phyloP scores from a whole-genome alignment of 176 grass and related monocot species.

The Leersia perrieri region DNA sequence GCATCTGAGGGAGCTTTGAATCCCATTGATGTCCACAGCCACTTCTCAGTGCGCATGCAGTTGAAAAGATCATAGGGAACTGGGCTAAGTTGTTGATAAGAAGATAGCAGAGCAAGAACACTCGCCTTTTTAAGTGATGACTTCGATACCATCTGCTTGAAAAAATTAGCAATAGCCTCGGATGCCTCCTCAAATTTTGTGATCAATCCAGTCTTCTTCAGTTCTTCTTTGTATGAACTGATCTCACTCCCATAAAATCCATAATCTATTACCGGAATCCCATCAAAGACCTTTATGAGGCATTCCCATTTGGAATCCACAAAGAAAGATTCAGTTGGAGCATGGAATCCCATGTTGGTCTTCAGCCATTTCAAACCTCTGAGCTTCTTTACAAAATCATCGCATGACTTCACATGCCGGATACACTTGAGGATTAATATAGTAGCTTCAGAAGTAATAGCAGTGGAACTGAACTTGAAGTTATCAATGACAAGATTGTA shows the following conservation, averaged over 20 bases:
- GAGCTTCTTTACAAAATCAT: slow-evolving; percentile 36
- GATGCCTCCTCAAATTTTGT: slow-evolving; percentile 36
- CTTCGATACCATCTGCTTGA: slow-evolving; percentile 17
- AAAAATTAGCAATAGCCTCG: slow-evolving; percentile 26
- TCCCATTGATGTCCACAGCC: slow-evolving; percentile 55
- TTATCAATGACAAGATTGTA: slow-evolving; percentile 52
- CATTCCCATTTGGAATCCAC: slow-evolving; percentile 45
- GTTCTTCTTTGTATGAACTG: slow-evolving; percentile 45
- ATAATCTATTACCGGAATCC: slow-evolving; percentile 51
- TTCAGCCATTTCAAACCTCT: slow-evolving; percentile 50
- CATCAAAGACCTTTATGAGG: slow-evolving; percentile 41
- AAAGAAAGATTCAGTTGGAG: slow-evolving; percentile 49
- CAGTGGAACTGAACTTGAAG: slow-evolving; percentile 46
- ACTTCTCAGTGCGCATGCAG: slow-evolving; percentile 39
- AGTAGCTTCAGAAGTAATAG: slow-evolving; percentile 42
- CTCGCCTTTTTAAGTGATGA: slow-evolving; percentile 33
- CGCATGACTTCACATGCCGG: background rate
- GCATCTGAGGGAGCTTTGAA: slow-evolving; percentile 37
- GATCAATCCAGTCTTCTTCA: slow-evolving; percentile 45
- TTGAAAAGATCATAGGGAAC: slow-evolving; percentile 29
- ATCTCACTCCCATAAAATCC: slow-evolving; percentile 45
- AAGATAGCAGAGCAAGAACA: slow-evolving; percentile 48
- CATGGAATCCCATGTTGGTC: slow-evolving; percentile 57
- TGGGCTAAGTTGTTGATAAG: slow-evolving; percentile 25
- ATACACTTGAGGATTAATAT: slow-evolving; percentile 60